Conservation (phyloP, 306 rosid genomes). For the Cucumis cinereus region DNA sequence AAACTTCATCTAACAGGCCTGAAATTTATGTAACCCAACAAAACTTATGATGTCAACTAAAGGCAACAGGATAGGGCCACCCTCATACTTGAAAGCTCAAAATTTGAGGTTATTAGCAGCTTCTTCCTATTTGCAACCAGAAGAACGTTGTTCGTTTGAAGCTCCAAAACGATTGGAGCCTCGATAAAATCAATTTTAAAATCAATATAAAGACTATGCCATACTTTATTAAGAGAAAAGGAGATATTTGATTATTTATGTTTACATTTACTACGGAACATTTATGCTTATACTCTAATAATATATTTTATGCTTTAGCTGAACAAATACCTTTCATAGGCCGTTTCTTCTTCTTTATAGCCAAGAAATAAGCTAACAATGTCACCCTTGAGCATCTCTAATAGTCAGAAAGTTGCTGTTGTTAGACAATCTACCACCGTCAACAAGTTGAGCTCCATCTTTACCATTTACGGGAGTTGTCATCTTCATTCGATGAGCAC, state of each 20-base stretch:
- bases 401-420: background rate
- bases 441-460: background rate
- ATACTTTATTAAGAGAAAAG: background rate
- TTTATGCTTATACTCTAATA: background rate
- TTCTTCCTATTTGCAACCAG: background rate
- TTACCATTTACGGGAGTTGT: background rate
- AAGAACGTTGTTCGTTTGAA: background rate
- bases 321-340: background rate
- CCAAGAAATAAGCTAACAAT: background rate
- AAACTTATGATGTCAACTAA: background rate
- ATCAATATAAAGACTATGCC: background rate
- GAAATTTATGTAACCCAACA: background rate
- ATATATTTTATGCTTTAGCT: background rate
- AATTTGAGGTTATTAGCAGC: background rate
- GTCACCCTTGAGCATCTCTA: background rate
- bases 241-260: background rate
- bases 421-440: background rate
- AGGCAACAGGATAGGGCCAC: background rate
- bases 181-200: background rate
- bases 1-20: no score
- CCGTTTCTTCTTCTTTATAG: background rate
- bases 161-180: background rate
- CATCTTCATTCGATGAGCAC: conserved; percentile 20
- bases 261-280: background rate
- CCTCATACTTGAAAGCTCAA: background rate